Base-by-base conservation (phyloP, 2,329 filamentous ascomycete species). In the Fusarium austroafricanum region DNA sequence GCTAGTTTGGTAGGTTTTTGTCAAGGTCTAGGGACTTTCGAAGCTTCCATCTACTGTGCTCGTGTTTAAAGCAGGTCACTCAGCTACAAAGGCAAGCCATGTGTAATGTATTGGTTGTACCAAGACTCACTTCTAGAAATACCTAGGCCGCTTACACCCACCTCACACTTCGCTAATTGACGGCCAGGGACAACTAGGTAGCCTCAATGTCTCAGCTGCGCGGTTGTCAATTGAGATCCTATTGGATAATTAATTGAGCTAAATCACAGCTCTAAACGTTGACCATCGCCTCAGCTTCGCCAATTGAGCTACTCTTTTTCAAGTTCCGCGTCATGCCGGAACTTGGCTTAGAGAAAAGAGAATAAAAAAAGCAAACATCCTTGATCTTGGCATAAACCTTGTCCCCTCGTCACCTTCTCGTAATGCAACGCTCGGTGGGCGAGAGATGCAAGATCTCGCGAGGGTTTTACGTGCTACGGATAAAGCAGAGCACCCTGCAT, bases 171-270 rank as follows among this genome's bases (percentile, higher is more conserved):
- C 55, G 46, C 60, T 56, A 68, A 46, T 51, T 51, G 45, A 49
- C 53, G 28, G 28, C 59, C 6, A n/a, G 15, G 31, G 28, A n/a
- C 8, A 12, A 5, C 14, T 60, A 68, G 55, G 37, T 42, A 61
- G 65, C 65, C 65, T 68, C 54, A 68, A 49, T 68, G 54, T 68
- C 61, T 61, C 61, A 51, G 50, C 55, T 61, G 39, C 37, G 20
- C 43, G 21, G 46, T 35, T 50, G 18, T 44, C 35, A 53, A 46
- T 38, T 12, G 31, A 37, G 21, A 40, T 61, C 43, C 46, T 43
- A 43, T 44, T 40, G 51, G 44, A 28, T 23, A 50, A 31, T 51
- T 45, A 38, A 37, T 44, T 44, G 21, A 17, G 21, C 31, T 58
- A 37, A 47, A 35, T 55, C 51, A 52, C 53, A 60, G 47, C 47